Base-by-base conservation (phyloP, 2,329 filamentous ascomycete genomes). In the Paraphaeosphaeria sporulosa region DNA sequence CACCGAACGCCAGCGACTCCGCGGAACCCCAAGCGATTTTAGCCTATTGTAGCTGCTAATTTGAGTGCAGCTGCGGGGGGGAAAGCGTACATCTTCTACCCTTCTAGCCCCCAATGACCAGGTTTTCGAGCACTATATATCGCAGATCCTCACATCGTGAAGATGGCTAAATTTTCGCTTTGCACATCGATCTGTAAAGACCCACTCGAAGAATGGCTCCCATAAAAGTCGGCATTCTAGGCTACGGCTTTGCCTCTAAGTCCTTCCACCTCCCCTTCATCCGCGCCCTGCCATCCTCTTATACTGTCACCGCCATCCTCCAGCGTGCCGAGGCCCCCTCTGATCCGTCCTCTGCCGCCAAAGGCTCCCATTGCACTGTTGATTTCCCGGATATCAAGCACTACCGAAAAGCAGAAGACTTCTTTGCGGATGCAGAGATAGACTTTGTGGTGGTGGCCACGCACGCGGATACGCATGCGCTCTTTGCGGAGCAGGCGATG, bases 221-320 rank as follows among this genome's bases (percentile, higher is more conserved):
- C 17, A 57, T 57, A 12, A 57, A 51, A 42, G 55, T 57, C 15
- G 55, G 55, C 21, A n/a, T 57, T 3, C 34, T 57, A 4, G 55
- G 55, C 21, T 57, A 57, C 34, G 55, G 55, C 7, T 12, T 12
- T n/a, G 32, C 55, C 10, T 46, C 55, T 10, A 57, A 57, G 34
- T 50, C n/a, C 5, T 57, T 51, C 21, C 55, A 57, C 23, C n/a
- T 57, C 3, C 55, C 55, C 4, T 57, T 51, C 30, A 50, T 57
- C 46, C 15, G 8, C 8, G 30, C 44, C 8, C 19, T 57, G 13
- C 44, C 44, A n/a, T 46, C 38, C 25, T 27, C 25, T 1, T 47
- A 19, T 21, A 12, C 12, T 12, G 5, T 47, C 19, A 12, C 13
- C 21, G 44, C 44, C 6, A 25, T 47, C 23, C 23, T 47, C 8